Conservation (phyloP, 257 asterid species). For the Lavandula angustifolia region DNA sequence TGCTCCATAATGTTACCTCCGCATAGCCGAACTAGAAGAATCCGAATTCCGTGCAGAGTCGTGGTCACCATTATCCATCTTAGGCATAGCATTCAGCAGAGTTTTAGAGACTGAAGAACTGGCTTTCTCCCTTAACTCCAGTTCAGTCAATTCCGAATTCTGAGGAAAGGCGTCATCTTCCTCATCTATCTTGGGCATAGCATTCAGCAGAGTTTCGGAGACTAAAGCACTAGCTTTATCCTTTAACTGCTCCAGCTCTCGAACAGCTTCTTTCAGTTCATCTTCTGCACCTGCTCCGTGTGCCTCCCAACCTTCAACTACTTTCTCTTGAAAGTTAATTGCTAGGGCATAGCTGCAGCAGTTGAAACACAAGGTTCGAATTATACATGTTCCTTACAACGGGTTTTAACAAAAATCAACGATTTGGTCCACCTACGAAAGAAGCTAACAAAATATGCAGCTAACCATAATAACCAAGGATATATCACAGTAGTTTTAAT, state of each 20-base stretch:
- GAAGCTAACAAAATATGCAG: constrained; percentile 10
- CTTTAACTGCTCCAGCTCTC: constrained; percentile 63
- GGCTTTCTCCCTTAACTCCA: constrained; percentile 64
- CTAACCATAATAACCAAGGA: neutral
- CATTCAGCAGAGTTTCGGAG: constrained; percentile 49
- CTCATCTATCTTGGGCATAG: constrained; percentile 47
- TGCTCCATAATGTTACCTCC: constrained; percentile 25
- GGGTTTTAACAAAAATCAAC: neutral
- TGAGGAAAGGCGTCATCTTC: neutral
- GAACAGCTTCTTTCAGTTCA: constrained; percentile 68
- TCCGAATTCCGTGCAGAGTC: constrained; percentile 20
- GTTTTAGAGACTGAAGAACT: constrained; percentile 42
- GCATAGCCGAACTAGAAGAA: constrained; percentile 29
- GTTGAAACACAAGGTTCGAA: constrained; percentile 17
- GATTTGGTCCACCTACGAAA: neutral
- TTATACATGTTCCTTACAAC: neutral
- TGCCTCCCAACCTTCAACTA: constrained; percentile 76
- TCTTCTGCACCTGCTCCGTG: constrained; percentile 76
- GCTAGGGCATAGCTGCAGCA: constrained; percentile 77
- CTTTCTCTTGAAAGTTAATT: constrained; percentile 78
- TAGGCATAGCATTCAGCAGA: constrained; percentile 58
- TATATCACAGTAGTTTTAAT: neutral
- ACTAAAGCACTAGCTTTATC: constrained; percentile 47
- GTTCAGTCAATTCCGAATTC: constrained; percentile 22
- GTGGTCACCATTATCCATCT: constrained; percentile 30